phyloP scores from a whole-genome alignment of 2,329 filamentous ascomycete species.

The Penicillium aurantiogriseum region DNA sequence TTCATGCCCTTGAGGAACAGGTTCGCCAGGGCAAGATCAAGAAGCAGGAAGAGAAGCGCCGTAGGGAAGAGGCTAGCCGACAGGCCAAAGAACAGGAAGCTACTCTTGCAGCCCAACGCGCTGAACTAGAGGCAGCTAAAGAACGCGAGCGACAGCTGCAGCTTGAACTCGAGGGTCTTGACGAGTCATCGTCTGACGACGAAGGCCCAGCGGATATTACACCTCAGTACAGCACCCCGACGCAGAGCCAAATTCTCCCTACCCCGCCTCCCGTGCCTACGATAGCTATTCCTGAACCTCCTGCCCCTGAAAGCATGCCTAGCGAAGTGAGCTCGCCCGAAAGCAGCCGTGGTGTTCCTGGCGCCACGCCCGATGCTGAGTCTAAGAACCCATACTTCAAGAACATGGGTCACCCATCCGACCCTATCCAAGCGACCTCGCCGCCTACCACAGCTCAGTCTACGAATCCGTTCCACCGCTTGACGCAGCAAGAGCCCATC shows the following conservation, averaged over 20 bases:
- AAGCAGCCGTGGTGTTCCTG: slow-evolving; percentile 51
- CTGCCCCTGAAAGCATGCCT: slow-evolving; percentile 49
- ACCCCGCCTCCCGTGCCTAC: slow-evolving; percentile 34
- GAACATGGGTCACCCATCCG: slow-evolving; percentile 72
- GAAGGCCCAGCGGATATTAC: slow-evolving; percentile 72
- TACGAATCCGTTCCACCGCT: slow-evolving; percentile 95
- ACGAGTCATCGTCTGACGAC: slow-evolving; percentile 76
- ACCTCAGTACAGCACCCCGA: slow-evolving; percentile 59
- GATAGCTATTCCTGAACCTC: slow-evolving; percentile 25
- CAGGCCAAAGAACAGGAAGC: slow-evolving; percentile 87
- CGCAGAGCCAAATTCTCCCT: slow-evolving; percentile 56
- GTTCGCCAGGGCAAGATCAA: slow-evolving; percentile 89
- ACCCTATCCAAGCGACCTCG: slow-evolving; percentile 47
- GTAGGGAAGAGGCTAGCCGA: slow-evolving; percentile 81
- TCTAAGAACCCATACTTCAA: slow-evolving; percentile 95
- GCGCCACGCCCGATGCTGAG: slow-evolving; percentile 64
- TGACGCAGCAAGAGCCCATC: slow-evolving; percentile 58
- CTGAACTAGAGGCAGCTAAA: slow-evolving; percentile 86
- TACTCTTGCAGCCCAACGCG: slow-evolving; percentile 77
- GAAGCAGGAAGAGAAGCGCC: slow-evolving; percentile 94
- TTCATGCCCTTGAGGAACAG: slow-evolving; percentile 89
- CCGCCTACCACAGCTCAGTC: slow-evolving; percentile 58
- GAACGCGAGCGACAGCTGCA: slow-evolving; percentile 88
- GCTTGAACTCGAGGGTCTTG: slow-evolving; percentile 76
- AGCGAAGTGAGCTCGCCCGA: slow-evolving; percentile 51